Base-by-base conservation (phyloP, 192 early-diverging fungal genomes). In the Endogone sp. region DNA sequence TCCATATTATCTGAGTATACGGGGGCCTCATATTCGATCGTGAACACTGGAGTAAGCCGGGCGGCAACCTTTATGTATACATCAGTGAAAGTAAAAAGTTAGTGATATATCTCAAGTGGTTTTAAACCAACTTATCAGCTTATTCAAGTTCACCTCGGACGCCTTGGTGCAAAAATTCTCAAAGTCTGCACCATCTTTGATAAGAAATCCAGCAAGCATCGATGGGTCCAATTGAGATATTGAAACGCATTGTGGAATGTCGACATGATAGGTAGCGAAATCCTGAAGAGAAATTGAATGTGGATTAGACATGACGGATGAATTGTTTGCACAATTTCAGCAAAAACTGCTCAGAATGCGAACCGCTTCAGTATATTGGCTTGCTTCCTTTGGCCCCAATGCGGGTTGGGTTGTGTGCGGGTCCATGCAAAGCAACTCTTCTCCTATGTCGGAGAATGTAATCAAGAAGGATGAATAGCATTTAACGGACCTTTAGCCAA, bases 191-290 rank as follows among this genome's bases (percentile, higher is more conserved):
- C 63, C 61, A 64, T 89, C 80, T 28, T 75, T 71, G 60, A 82
- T 86, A 70, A 85, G 93, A 71, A 94, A 97, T 3, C 93, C 94
- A 72, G 94, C 75, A 2, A 94, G 85, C 85, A 97, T 89, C 4
- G 91, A 94, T 2, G 95, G 95, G 70, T 97, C 95, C 62, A 97
- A 73, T 20, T 86, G 71, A 22, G 72, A 78, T 26, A 97, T 81
- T 4, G 86, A 71, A 56, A 94, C 82, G 58, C 87, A 87, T 16
- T 86, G 80, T 6, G 89, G 83, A 2, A 73, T 83, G 29, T 78
- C 82, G 75, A 91, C 92, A 71, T 93, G 91, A 74, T 89, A 97
- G n/a, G 90, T 86, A 4, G 81, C 76, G 65, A 94, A 71, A 64
- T 95, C 90, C 65, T 87, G 69, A 24, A n/a, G n/a, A n/a, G n/a